Percentiles rank a stretch among this genome's conserved stretches.
These are phyloP conservation scores for Aaosphaeria pasadenensis DNA, from an alignment of 2,329 filamentous ascomycete species.

Conservation along the genomic window DNA sequence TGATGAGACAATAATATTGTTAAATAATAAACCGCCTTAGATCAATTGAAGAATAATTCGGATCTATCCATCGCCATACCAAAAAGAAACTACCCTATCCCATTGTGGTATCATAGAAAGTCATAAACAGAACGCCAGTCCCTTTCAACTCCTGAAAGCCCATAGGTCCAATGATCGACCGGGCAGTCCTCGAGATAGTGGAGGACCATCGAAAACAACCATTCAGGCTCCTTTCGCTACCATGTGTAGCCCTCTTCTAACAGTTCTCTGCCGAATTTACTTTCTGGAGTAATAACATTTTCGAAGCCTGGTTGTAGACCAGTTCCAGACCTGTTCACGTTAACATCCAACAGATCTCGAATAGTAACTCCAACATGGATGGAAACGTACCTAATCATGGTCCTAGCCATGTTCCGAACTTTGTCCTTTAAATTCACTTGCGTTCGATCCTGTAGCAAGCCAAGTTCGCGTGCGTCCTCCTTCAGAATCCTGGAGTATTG, in stretches of 20 bases:
- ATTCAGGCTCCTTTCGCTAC: constrained; percentile 2
- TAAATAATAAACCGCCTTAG: too few species aligned
- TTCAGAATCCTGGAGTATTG: constrained; percentile 47
- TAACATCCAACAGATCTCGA: background rate
- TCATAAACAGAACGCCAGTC: too few species aligned
- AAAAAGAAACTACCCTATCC: too few species aligned
- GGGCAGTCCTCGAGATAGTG: too few species aligned
- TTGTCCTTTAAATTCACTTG: constrained; percentile 54
- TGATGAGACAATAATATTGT: too few species aligned
- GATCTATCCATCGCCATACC: too few species aligned
- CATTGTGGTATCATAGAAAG: too few species aligned
- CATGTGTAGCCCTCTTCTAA: constrained; percentile 17
- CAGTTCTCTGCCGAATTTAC: constrained; percentile 15
- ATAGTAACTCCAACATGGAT: background rate
- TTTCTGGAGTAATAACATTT: constrained; percentile 11
- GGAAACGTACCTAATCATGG: constrained; percentile 37
- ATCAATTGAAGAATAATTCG: too few species aligned
- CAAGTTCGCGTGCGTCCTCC: constrained; percentile 15
- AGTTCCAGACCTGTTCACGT: constrained; percentile 20
- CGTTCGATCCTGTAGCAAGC: constrained; percentile 35
- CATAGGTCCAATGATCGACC: too few species aligned
- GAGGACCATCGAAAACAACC: too few species aligned
- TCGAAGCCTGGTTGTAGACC: constrained; percentile 29
- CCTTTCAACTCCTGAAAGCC: too few species aligned
- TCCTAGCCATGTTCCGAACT: constrained; percentile 38